Conservation (phyloP, 352 stramenopile genomes). For the Pythium coloratum region DNA sequence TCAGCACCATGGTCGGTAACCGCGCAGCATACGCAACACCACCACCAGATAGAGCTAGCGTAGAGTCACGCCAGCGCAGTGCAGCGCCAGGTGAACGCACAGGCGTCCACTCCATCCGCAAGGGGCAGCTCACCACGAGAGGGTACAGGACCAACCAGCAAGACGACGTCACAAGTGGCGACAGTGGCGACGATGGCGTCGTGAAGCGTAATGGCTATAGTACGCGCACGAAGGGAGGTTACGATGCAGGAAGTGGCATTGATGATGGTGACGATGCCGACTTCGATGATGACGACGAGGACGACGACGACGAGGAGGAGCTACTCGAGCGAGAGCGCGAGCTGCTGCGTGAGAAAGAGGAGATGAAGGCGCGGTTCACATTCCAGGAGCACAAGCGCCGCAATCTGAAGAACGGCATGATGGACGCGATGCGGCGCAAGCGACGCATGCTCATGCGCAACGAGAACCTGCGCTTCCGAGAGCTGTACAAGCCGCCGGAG, state of each 20-base stretch:
- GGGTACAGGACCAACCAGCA: conserved; percentile 10
- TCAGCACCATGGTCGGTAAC: conserved; percentile 18
- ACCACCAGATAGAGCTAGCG: not conserved
- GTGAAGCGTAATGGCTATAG: conserved; percentile 5
- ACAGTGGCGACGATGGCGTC: conserved; percentile 13
- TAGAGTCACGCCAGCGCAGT: not conserved
- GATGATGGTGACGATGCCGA: conserved; percentile 19
- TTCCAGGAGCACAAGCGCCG: conserved; percentile 47
- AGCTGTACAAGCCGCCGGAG: conserved; percentile 72
- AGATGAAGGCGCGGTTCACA: conserved; percentile 47
- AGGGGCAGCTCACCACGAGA: conserved; percentile 11
- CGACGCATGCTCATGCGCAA: conserved; percentile 62
- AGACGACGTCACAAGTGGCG: conserved; percentile 19
- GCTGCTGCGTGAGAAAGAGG: conserved; percentile 30
- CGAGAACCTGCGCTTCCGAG: conserved; percentile 75
- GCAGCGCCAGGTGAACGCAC: not conserved
- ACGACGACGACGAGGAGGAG: conserved; percentile 33
- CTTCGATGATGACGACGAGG: conserved; percentile 33
- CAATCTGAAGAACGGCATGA: conserved; percentile 37
- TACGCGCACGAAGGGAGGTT: not conserved
- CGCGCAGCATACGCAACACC: conserved; percentile 17
- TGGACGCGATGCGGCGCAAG: conserved; percentile 57
- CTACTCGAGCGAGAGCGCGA: conserved; percentile 28
- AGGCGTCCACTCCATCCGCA: conserved; percentile 15
- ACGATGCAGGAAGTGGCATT: not conserved